Evolutionary conservation across 805 yeast genomes (phyloP).

Genomic region (Yarrowia phangngaensis): DNA sequence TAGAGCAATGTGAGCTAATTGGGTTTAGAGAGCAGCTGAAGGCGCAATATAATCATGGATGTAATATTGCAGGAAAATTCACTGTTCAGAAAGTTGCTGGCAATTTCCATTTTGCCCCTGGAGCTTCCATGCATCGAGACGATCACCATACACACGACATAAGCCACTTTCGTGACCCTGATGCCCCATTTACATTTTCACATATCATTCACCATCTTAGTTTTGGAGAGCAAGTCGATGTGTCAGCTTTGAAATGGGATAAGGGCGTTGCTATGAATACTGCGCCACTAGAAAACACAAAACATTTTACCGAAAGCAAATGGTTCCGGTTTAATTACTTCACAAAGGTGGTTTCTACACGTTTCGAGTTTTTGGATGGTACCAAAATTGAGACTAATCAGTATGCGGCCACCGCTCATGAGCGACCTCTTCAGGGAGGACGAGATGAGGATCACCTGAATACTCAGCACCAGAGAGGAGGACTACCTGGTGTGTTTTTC

Average conservation of each 20-base stretch:
- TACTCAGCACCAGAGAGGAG: conserved; percentile 68
- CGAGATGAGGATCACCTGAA: conserved; percentile 87
- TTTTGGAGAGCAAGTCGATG: conserved; percentile 61
- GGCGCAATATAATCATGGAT: conserved; percentile 72
- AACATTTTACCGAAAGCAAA: conserved; percentile 47
- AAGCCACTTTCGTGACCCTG: conserved; percentile 59
- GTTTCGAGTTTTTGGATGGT: conserved; percentile 66
- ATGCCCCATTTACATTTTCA: conserved; percentile 62
- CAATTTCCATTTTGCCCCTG: conserved; percentile 94
- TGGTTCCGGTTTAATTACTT: conserved; percentile 69
- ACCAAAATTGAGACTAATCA: conserved; percentile 71
- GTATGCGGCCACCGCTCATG: conserved; percentile 83
- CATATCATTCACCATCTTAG: conserved; percentile 77
- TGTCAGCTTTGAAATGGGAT: conserved; percentile 1
- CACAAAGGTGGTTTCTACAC: conserved; percentile 84
- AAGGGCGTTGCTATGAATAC: conserved; percentile 34
- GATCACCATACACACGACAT: conserved; percentile 76
- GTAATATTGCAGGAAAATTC: conserved; percentile 77
- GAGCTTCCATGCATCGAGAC: conserved; percentile 59
- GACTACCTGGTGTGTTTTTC: conserved; percentile 85
- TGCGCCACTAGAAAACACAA: conserved; percentile 64
- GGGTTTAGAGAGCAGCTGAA: conserved; percentile 69
- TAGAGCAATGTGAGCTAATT: conserved; percentile 83
- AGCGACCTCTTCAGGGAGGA: conserved; percentile 81
- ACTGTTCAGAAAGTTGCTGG: conserved; percentile 83